Base-by-base conservation (phyloP, 2,329 filamentous ascomycete species). In the Hirsutella thompsonii region DNA sequence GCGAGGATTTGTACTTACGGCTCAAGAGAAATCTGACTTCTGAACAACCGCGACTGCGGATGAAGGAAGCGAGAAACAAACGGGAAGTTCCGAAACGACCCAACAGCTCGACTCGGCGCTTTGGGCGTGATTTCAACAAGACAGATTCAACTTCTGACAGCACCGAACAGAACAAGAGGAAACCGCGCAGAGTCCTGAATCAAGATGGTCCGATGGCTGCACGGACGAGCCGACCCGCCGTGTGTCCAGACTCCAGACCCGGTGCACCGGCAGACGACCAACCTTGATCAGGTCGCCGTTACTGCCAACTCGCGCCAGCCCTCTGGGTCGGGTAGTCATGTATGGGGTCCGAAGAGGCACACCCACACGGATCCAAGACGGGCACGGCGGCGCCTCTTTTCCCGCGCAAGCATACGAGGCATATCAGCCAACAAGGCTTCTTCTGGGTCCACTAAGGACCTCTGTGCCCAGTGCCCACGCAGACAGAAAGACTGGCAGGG, bases 281-380 rank as follows among this genome's bases (percentile, higher is more conserved):
- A n/a, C 3, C 14, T 26, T 35, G 28, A 20, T 16, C n/a, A 23
- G 10, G 6, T 16, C 20, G 20, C 26, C 39, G n/a, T 28, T 20
- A 20, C 28, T 29, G 28, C 18, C 20, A 33, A 10, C 16, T 35
- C 29, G 36, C 28, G 40, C 40, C 36, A 35, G 37, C 37, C 41
- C 33, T 35, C 37, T 28, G 41, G 41, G 33, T 20, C 37, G 41
- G 37, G 33, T 38, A 20, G 29, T 20, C n/a, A 26, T 29, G 36
- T 18, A 34, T 16, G 28, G 30, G 35, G 23, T 20, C 36, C 21
- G 26, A 13, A 13, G 10, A 29, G 35, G 18, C 20, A 14, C 4
- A 32, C 5, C 35, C 35, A 21, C 21, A 18, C 4, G 33, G 30
- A 32, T 21, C 36, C 32, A 39, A 32, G 33, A 19, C 41, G 26